These are phyloP conservation scores for Tolypocladium paradoxum DNA, from an alignment of 2,329 filamentous ascomycete genomes.

Conservation along the genomic window DNA sequence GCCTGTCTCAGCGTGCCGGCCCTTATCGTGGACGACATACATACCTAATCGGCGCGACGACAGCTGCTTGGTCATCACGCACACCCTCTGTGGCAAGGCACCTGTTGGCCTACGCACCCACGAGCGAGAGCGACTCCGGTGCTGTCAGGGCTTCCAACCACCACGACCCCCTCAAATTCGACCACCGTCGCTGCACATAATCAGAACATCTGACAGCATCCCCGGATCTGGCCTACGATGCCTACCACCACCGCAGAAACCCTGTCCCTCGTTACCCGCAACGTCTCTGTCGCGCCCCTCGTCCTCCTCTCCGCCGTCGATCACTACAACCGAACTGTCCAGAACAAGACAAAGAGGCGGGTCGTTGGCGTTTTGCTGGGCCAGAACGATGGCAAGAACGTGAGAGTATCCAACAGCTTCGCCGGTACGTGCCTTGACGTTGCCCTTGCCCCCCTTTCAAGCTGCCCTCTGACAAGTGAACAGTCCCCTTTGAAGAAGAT, in stretches of 20 bases:
- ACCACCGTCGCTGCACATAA: background rate
- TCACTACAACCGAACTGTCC: constrained; percentile 88
- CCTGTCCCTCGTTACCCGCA: constrained; percentile 85
- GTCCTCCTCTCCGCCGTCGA: constrained; percentile 97
- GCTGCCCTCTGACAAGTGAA: constrained; percentile 7
- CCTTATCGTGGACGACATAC: background rate
- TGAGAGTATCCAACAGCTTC: constrained; percentile 97
- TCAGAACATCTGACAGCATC: background rate
- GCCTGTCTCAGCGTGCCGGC: background rate
- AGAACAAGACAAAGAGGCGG: constrained; percentile 74
- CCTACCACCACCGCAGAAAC: constrained; percentile 95
- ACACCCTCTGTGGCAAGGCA: background rate
- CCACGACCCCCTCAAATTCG: background rate
- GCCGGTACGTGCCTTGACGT: constrained; percentile 50
- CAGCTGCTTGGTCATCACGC: background rate
- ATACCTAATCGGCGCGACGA: background rate
- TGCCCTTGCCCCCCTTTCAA: background rate
- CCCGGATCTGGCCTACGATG: constrained; percentile 41
- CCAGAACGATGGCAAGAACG: constrained; percentile 92
- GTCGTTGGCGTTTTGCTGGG: constrained; percentile 92
- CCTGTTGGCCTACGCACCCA: background rate
- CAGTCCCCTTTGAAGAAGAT: constrained; percentile 97
- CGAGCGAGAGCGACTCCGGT: background rate
- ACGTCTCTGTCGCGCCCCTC: constrained; percentile 92
- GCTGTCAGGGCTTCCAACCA: background rate